Evolutionary conservation across 2,329 filamentous ascomycete genomes (phyloP), one percentile per base, ranked within the genome.

Genomic region (Lecanosticta acicola): DNA sequence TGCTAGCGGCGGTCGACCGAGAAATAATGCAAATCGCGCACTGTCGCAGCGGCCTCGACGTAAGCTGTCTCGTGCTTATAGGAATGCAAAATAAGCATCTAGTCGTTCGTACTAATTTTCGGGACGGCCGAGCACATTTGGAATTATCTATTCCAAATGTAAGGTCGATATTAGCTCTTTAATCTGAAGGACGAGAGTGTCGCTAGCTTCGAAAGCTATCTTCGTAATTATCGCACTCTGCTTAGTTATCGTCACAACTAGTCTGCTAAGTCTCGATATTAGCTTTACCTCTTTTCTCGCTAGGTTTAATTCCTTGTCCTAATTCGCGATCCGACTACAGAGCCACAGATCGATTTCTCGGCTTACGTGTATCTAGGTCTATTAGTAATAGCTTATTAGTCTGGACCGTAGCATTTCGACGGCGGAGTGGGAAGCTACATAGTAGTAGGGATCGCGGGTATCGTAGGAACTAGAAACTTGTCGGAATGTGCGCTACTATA

Each of bases 81-180:
- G 3, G 26, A 14, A 16, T n/a, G n/a, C n/a, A n/a, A n/a, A n/a
- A n/a, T n/a, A n/a, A 26, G 9, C 13, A 35, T 17, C 45, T 39
- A 47, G 34, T 47, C 39, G 16, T 47, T 42, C 3, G 20, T 38
- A 2, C 16, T 34, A 1, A 47, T 11, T 13, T 16, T 39, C 21
- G 19, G n/a, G 7, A 42, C 19, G 21, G 29, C 32, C 17, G 45
- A 39, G 26, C 45, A 47, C 10, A 11, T 39, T n/a, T 1, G 39
- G 32, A 3, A 47, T 35, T 7, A 47, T 41, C 45, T 39, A 47
- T 9, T 39, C 32, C 39, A 47, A 35, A 14, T 37, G 7, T 1
- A 39, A 39, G 9, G 17, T 38, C 10, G 42, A 4, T 10, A 32
- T 21, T 34, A 43, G 10, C 24, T 42, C 40, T n/a, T 24, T 38